Evolutionary conservation across 2,329 filamentous ascomycete genomes (phyloP).

Genomic region (Diplodia sapinea): DNA sequence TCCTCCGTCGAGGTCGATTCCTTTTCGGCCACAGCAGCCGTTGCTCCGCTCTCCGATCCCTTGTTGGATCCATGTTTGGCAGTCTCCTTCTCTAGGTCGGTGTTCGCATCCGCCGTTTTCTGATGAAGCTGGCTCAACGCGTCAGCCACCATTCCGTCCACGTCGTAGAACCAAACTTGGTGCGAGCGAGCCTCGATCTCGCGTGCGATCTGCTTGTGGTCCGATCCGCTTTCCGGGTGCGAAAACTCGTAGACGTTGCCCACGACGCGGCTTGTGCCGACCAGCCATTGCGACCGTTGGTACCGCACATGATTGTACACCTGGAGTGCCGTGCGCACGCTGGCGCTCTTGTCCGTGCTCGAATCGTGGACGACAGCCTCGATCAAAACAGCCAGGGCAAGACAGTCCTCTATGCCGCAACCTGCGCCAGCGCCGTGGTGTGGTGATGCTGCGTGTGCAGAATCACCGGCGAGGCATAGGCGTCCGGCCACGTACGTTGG

Average conservation of each 20-base stretch:
- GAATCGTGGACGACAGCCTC: background rate
- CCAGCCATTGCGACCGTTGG: constrained; percentile 30
- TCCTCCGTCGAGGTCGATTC: too few species aligned
- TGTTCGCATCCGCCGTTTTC: background rate
- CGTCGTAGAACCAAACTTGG: constrained; percentile 34
- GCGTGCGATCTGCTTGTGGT: constrained; percentile 29
- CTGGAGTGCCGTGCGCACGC: constrained; percentile 28
- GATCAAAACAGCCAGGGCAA: constrained; percentile 5
- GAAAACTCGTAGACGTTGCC: constrained; percentile 34
- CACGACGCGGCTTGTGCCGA: constrained; percentile 31
- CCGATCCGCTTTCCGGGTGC: constrained; percentile 18
- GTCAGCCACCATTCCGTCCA: constrained; percentile 32
- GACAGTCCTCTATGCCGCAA: constrained; percentile 35
- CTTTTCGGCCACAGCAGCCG: too few species aligned
- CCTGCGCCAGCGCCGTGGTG: constrained; percentile 37
- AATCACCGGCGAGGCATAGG: constrained; percentile 36
- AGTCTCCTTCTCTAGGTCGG: too few species aligned
- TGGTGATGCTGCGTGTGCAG: constrained; percentile 35
- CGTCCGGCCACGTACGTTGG: constrained; percentile 33
- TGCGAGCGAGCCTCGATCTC: constrained; percentile 31
- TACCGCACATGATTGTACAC: constrained; percentile 33
- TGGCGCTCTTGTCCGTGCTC: constrained; percentile 2
- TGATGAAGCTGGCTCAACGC: background rate
- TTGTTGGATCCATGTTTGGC: too few species aligned
- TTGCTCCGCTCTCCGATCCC: too few species aligned